Conservation (phyloP, 1,139 yeast species). For the Scheffersomyces lignicola region DNA sequence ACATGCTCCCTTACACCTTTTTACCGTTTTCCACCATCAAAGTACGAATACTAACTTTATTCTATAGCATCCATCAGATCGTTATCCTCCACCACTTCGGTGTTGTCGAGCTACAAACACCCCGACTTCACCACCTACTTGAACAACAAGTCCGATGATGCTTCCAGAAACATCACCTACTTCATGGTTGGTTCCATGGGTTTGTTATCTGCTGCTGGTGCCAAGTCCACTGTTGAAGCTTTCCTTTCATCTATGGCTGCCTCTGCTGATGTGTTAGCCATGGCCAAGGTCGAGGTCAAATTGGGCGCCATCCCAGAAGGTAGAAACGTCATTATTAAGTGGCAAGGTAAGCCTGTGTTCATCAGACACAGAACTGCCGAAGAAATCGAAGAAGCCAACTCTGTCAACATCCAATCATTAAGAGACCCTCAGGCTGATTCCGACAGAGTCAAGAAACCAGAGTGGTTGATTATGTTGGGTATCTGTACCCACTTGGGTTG, state of each 20-base stretch:
- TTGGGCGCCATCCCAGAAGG: constrained; percentile 95
- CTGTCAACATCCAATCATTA: constrained; percentile 67
- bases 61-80: constrained; percentile 29
- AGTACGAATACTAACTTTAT: constrained; percentile 14
- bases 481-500: constrained; percentile 99
- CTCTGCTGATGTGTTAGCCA: constrained; percentile 97
- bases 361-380: constrained; percentile 96
- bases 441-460: constrained; percentile 95
- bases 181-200: constrained; percentile 99
- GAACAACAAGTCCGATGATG: constrained; percentile 70
- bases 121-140: constrained; percentile 89
- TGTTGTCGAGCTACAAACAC: constrained; percentile 78
- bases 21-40: no score
- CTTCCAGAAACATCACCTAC: constrained; percentile 84
- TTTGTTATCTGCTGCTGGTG: constrained; percentile 91
- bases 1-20: no score
- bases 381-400: constrained; percentile 94
- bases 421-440: constrained; percentile 95
- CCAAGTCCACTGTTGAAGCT: constrained; percentile 96
- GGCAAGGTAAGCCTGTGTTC: constrained; percentile 99
- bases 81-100: constrained; percentile 48
- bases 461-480: constrained; percentile 99
- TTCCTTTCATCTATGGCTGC: constrained; percentile 95
- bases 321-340: constrained; percentile 95
- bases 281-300: constrained; percentile 99